These are phyloP conservation scores for Physcomitrium patens DNA, from an alignment of 225 moss, liverwort and hornwort species.

Conservation along the genomic window DNA sequence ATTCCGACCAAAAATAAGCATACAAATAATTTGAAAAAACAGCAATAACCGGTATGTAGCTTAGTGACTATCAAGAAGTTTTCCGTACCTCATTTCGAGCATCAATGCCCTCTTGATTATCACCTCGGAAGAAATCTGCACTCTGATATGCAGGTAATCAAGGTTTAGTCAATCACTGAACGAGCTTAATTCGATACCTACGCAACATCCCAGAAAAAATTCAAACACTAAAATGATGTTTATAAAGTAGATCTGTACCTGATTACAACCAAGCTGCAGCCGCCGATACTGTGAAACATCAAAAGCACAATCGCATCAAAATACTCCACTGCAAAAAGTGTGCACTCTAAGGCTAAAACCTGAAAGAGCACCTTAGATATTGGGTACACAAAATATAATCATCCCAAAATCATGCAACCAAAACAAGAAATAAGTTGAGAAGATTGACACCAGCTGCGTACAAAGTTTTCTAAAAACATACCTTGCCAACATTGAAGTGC, in stretches of 20 bases:
- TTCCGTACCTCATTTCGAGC: constrained; percentile 87
- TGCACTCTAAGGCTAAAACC: constrained; percentile 9
- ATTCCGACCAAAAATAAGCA: background rate
- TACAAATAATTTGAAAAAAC: too few species aligned
- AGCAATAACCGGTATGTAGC: too few species aligned
- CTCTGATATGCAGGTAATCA: constrained; percentile 50
- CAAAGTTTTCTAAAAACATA: constrained; percentile 35
- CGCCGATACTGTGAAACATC: constrained; percentile 81
- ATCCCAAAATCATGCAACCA: constrained; percentile 6
- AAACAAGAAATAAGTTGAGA: constrained; percentile 27
- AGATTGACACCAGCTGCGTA: constrained; percentile 19
- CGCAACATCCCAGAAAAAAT: constrained; percentile 22
- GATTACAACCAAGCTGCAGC: constrained; percentile 87
- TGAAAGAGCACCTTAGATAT: background rate
- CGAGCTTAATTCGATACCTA: background rate
- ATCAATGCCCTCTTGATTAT: constrained; percentile 94
- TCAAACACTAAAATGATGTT: constrained; percentile 2
- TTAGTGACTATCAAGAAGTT: too few species aligned
- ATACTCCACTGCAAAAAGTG: constrained; percentile 2
- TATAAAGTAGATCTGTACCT: constrained; percentile 48
- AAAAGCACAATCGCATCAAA: constrained; percentile 30
- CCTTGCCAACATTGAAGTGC: constrained; percentile 99
- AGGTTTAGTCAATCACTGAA: constrained; percentile 21
- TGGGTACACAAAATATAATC: constrained; percentile 15
- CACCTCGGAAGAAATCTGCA: constrained; percentile 96